A percentile compares a stretch with the other conserved stretches of the same genome.
Evolutionary conservation across 805 yeast genomes (phyloP).

Genomic region (Saccharomycopsis capsularis): DNA sequence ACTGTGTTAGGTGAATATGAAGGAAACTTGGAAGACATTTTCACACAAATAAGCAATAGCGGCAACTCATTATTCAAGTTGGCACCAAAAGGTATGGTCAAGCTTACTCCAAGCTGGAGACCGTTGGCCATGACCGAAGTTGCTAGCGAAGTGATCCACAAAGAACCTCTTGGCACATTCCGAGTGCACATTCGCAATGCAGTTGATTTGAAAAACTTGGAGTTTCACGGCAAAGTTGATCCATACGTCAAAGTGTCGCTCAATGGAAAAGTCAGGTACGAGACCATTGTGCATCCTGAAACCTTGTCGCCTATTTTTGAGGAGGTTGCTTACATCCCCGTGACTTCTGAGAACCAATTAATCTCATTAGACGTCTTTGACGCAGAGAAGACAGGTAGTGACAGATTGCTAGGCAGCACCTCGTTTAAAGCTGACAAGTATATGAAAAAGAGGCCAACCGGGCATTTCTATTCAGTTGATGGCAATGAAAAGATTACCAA

Average conservation of each 20-base stretch:
- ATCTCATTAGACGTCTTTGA: constrained; percentile 56
- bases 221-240: constrained; percentile 66
- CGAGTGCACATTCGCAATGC: constrained; percentile 54
- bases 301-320: constrained; percentile 54
- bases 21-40: constrained; percentile 47
- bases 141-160: constrained; percentile 37
- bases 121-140: constrained; percentile 53
- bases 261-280: constrained; percentile 51
- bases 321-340: constrained; percentile 52
- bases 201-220: constrained; percentile 45
- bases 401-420: constrained; percentile 56
- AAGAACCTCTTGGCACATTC: constrained; percentile 61
- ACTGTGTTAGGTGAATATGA: constrained; percentile 47
- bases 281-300: constrained; percentile 47
- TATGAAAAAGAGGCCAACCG: constrained; percentile 41
- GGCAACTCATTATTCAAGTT: constrained; percentile 46
- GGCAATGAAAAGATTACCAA: constrained; percentile 41
- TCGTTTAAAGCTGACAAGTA: constrained; percentile 44
- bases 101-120: constrained; percentile 60
- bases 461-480: constrained; percentile 43
- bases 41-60: constrained; percentile 38
- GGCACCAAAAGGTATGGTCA: constrained; percentile 47
- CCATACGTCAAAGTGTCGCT: constrained; percentile 59
- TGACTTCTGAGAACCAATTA: constrained; percentile 53
- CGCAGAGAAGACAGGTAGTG: constrained; percentile 55